phyloP scores from a whole-genome alignment of 176 grass and related monocot species.

The Phoenix roebelenii region DNA sequence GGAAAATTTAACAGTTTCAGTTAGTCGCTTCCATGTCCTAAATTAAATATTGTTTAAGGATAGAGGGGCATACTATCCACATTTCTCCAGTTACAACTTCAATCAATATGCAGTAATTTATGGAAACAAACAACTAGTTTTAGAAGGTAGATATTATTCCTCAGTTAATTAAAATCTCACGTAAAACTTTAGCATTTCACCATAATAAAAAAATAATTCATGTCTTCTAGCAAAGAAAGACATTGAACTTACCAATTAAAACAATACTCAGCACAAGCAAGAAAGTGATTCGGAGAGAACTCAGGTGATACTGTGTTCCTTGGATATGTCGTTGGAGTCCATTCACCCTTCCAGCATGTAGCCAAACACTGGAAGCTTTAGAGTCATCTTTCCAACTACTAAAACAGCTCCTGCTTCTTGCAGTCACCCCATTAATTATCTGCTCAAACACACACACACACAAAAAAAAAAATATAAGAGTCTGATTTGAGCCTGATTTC shows the following conservation, averaged over 20 bases:
- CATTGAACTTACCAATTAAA: slow-evolving; percentile 65
- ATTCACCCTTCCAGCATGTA: slow-evolving; percentile 16
- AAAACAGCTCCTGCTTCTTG: slow-evolving; percentile 52
- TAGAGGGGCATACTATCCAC: too few species aligned
- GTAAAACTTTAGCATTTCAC: too few species aligned
- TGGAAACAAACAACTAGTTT: too few species aligned
- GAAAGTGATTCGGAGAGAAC: slow-evolving; percentile 51
- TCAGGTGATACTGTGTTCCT: slow-evolving; percentile 33
- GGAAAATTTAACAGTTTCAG: too few species aligned
- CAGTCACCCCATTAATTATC: slow-evolving; percentile 40
- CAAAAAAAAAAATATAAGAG: not conserved
- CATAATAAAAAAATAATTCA: not conserved
- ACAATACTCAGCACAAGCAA: slow-evolving; percentile 74
- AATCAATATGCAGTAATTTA: too few species aligned
- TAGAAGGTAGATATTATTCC: too few species aligned
- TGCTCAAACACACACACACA: slow-evolving; percentile 15
- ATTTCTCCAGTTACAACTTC: too few species aligned
- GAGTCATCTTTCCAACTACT: slow-evolving; percentile 40
- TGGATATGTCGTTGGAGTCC: slow-evolving; percentile 36
- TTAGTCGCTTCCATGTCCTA: too few species aligned
- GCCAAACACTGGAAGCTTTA: slow-evolving; percentile 18
- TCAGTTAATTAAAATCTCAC: too few species aligned
- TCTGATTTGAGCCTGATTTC: too few species aligned
- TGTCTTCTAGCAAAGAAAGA: not conserved
- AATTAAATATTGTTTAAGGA: too few species aligned